Evolutionary conservation across 805 yeast genomes (phyloP).

Genomic region (Cyberlindnera subsufficiens): DNA sequence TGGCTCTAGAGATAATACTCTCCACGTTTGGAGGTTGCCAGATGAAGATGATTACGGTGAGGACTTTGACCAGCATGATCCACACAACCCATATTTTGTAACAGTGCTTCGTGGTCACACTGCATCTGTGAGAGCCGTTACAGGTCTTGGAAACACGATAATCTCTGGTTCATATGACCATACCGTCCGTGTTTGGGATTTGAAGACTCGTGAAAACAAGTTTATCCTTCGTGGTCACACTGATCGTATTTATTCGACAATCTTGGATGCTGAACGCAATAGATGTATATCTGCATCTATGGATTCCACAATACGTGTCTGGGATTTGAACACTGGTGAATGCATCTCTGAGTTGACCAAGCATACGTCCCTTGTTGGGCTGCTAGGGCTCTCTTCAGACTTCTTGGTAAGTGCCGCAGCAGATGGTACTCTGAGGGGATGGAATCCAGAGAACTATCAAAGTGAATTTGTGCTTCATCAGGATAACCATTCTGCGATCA

Average conservation of each 20-base stretch:
- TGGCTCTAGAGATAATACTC: constrained; percentile 80
- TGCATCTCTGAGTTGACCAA: constrained; percentile 71
- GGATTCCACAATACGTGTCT: constrained; percentile 82
- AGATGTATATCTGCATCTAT: constrained; percentile 87
- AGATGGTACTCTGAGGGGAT: constrained; percentile 82
- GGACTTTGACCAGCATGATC: constrained; percentile 29
- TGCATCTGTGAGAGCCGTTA: constrained; percentile 77
- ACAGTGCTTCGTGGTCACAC: constrained; percentile 71
- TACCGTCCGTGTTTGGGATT: constrained; percentile 89
- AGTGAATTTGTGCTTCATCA: constrained; percentile 62
- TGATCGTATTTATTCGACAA: constrained; percentile 85
- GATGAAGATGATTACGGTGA: constrained; percentile 25
- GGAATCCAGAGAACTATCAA: constrained; percentile 81
- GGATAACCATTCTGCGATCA: constrained; percentile 81
- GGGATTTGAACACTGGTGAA: constrained; percentile 81
- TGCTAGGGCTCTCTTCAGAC: constrained; percentile 69
- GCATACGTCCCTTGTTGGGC: constrained; percentile 85
- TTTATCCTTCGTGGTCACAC: constrained; percentile 77
- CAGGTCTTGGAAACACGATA: constrained; percentile 78
- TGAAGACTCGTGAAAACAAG: constrained; percentile 65
- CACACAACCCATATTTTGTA: constrained; percentile 54
- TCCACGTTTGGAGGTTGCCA: constrained; percentile 84
- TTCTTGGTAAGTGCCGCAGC: constrained; percentile 93
- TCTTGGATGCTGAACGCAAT: constrained; percentile 67
- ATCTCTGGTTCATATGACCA: constrained; percentile 90